Conservation (phyloP, 192 early-diverging fungal species). For the Diversispora eburnea region DNA sequence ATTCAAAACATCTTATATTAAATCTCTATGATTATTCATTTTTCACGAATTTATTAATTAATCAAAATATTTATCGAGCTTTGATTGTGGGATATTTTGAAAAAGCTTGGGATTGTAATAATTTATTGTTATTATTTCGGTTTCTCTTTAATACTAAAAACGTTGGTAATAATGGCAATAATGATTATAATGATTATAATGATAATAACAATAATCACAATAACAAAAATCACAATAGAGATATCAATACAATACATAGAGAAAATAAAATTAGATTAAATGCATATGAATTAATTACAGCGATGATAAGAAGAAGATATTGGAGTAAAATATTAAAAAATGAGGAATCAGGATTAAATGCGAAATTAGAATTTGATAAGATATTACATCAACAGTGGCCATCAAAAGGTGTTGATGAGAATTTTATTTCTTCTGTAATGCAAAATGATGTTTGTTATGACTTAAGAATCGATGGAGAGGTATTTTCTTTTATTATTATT, state of each 20-base stretch:
- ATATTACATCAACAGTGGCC: conserved; percentile 13
- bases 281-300: background rate
- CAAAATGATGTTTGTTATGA: conserved; percentile 21
- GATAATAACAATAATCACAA: background rate
- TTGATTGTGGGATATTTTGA: conserved; percentile 29
- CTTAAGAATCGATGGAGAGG: background rate
- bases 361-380: conserved; percentile 22
- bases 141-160: conserved; percentile 7
- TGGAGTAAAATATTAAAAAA: conserved; percentile 5
- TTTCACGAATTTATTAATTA: conserved; percentile 30
- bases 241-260: background rate
- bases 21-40: conserved; percentile 28
- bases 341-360: background rate
- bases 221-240: background rate
- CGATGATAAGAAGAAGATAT: conserved; percentile 18
- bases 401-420: background rate
- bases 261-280: conserved; percentile 12
- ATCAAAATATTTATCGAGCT: conserved; percentile 19
- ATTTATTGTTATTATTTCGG: background rate
- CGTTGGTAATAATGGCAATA: background rate
- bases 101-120: conserved; percentile 29
- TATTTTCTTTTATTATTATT: background rate
- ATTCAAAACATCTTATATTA: background rate
- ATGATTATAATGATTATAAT: background rate
- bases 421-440: background rate